These are phyloP conservation scores for Lodderomyces pseudojiufengensis DNA, from an alignment of 1,139 yeast species.

Conservation along the genomic window DNA sequence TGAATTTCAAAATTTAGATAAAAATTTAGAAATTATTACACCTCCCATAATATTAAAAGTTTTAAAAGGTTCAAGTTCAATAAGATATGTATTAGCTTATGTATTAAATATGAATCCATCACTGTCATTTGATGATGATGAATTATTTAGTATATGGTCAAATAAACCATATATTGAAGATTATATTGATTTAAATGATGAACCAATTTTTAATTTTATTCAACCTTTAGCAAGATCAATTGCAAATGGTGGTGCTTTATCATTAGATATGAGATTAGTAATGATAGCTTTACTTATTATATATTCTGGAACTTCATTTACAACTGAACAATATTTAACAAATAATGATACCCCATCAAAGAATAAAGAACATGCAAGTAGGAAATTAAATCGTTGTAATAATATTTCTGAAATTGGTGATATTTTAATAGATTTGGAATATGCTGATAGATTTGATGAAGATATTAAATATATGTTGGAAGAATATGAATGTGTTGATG, in stretches of 20 bases:
- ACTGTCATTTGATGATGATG: conserved; percentile 20
- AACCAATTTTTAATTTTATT: conserved; percentile 52
- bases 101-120: conserved; percentile 49
- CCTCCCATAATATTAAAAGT: conserved; percentile 51
- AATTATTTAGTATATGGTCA: conserved; percentile 10
- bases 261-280: conserved; percentile 48
- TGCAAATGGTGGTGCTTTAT: conserved; percentile 54
- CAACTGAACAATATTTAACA: conserved; percentile 16
- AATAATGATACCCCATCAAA: conserved; percentile 13
- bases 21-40: conserved; percentile 28
- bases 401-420: conserved; percentile 46
- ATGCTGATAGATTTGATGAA: conserved; percentile 68
- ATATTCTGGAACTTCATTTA: conserved; percentile 23
- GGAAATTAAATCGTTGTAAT: conserved; percentile 22
- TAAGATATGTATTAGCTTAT: conserved; percentile 59
- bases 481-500: conserved; percentile 28
- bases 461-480: conserved; percentile 72
- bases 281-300: conserved; percentile 26
- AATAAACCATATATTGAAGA: conserved; percentile 18
- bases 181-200: conserved; percentile 51
- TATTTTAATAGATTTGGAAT: conserved; percentile 52
- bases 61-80: conserved; percentile 60
- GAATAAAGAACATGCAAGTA: conserved; percentile 15
- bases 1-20: conserved; percentile 43
- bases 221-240: conserved; percentile 60